phyloP scores from a whole-genome alignment of 164 flowering plant genomes.

The Umbilicus rupestris region DNA sequence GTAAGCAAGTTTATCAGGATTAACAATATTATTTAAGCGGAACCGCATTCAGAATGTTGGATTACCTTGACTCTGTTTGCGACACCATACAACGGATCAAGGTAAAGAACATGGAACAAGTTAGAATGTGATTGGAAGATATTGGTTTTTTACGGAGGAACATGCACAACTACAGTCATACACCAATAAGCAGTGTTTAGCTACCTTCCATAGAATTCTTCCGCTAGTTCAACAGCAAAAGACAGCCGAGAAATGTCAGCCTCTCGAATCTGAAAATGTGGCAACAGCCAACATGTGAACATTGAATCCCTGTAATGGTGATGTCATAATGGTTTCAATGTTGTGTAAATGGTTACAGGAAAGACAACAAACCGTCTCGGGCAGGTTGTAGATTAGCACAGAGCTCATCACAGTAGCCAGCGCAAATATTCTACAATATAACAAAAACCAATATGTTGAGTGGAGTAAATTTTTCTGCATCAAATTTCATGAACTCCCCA shows the following conservation, averaged over 20 bases:
- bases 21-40: not conserved
- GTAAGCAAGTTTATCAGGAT: not conserved
- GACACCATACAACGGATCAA: constrained; percentile 8
- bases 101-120: constrained; percentile 17
- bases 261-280: constrained; percentile 74
- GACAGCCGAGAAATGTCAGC: constrained; percentile 96
- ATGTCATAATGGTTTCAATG: not conserved
- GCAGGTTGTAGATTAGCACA: constrained; percentile 89
- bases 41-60: not conserved
- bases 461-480: not conserved
- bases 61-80: constrained; percentile 82
- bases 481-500: not conserved
- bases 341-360: not conserved
- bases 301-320: not conserved
- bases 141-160: not conserved
- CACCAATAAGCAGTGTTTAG: constrained; percentile 5
- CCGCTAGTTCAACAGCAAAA: constrained; percentile 99
- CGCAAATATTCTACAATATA: constrained; percentile 77
- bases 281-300: constrained; percentile 1
- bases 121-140: constrained; percentile 20
- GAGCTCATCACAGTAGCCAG: constrained; percentile 95
- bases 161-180: not conserved
- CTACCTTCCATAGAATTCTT: constrained; percentile 98
- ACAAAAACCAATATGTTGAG: not conserved
- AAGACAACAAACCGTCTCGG: constrained; percentile 76